Percentiles rank a stretch among this genome's conserved stretches.
phyloP scores from a whole-genome alignment of 257 asterid genomes.

The Thymus quinquecostatus region DNA sequence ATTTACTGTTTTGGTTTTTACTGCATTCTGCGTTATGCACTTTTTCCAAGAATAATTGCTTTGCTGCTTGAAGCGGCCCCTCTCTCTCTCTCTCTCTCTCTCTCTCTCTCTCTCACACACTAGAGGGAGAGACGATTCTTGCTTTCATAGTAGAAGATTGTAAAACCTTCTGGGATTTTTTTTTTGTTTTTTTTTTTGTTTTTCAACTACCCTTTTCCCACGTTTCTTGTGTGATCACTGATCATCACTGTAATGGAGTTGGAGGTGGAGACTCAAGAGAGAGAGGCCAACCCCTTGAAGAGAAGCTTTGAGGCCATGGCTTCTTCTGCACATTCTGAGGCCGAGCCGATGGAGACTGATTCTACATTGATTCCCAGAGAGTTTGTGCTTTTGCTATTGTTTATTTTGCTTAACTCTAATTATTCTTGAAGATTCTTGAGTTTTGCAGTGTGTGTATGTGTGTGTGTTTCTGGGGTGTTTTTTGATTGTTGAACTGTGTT shows the following conservation, averaged over 20 bases:
- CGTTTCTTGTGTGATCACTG: conserved; percentile 33
- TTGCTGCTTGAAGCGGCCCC: background rate
- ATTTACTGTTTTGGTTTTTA: background rate
- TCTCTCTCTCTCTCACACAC: background rate
- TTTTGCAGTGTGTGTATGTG: background rate
- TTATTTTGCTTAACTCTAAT: background rate
- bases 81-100: background rate
- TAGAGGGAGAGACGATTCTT: conserved; percentile 11
- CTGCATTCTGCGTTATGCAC: background rate
- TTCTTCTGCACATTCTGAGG: conserved; percentile 31
- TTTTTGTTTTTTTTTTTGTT: background rate
- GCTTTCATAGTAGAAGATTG: conserved; percentile 14
- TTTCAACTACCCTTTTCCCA: background rate
- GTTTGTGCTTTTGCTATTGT: conserved; percentile 38
- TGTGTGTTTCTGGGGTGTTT: background rate
- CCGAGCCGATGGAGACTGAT: conserved; percentile 44
- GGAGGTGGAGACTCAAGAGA: conserved; percentile 12
- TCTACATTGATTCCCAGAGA: conserved; percentile 44
- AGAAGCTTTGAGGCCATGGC: conserved; percentile 40
- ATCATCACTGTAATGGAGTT: conserved; percentile 39
- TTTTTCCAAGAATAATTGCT: background rate
- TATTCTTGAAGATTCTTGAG: conserved; percentile 14
- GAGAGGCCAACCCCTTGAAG: conserved; percentile 46
- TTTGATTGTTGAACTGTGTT: conserved; percentile 10
- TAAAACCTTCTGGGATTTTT: conserved; percentile 25